A percentile compares a stretch with the other conserved stretches of the same genome.
Conservation (phyloP, 441 rosid species). For the Bruguiera hainesii region DNA sequence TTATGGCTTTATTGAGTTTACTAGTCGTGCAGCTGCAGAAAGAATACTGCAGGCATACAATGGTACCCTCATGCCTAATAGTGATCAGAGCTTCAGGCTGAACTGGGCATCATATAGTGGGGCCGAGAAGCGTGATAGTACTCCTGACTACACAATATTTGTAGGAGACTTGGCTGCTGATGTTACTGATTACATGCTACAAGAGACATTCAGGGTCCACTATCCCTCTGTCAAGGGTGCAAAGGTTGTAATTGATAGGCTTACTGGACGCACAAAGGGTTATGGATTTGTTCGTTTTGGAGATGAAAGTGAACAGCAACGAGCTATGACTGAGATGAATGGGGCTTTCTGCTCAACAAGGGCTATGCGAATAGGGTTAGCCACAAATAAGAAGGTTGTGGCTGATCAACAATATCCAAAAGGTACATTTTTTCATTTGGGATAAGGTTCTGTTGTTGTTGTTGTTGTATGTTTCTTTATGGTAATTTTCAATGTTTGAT, state of each 20-base stretch:
- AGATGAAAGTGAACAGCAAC: conserved; percentile 62
- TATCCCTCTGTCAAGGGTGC: conserved; percentile 63
- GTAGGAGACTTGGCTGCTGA: conserved; percentile 84
- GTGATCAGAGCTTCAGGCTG: conserved; percentile 63
- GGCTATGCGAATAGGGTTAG: conserved; percentile 68
- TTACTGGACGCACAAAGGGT: conserved; percentile 66
- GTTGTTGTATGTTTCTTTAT: too few species aligned
- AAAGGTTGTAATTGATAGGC: conserved; percentile 72
- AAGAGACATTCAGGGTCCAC: conserved; percentile 58
- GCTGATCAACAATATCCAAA: conserved; percentile 48
- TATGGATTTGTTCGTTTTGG: conserved; percentile 73
- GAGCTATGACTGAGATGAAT: conserved; percentile 76
- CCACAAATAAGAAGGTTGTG: conserved; percentile 52
- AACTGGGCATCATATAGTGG: conserved; percentile 73
- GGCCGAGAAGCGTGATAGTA: conserved; percentile 68
- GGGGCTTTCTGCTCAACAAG: conserved; percentile 64
- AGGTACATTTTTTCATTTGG: conserved; percentile 32
- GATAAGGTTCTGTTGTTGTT: too few species aligned
- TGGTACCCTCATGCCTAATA: conserved; percentile 61
- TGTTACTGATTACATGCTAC: conserved; percentile 65
- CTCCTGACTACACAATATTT: conserved; percentile 63
- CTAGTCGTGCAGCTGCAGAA: conserved; percentile 50
- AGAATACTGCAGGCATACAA: conserved; percentile 56
- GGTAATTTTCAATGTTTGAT: background rate
- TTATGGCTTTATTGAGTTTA: conserved; percentile 64